phyloP scores from a whole-genome alignment of 371 early-diverging fungal species.

The Mortierella sp. region DNA sequence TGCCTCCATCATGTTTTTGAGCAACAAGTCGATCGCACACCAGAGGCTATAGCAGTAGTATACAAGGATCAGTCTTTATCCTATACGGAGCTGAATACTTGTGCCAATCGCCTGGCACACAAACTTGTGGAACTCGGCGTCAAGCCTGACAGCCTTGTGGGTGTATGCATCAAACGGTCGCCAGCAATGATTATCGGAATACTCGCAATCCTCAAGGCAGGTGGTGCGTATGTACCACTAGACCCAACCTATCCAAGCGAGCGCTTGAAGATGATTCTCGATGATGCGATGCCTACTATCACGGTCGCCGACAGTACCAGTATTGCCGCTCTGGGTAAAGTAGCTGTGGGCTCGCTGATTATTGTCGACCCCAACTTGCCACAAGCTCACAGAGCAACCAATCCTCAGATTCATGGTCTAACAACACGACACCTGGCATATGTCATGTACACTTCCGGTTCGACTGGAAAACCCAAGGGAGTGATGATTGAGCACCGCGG shows the following conservation, averaged over 20 bases:
- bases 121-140: background rate
- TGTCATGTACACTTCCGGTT: too few species aligned
- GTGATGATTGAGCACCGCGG: too few species aligned
- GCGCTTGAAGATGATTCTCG: too few species aligned
- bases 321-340: too few species aligned
- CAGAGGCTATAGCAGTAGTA: conserved; percentile 5
- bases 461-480: too few species aligned
- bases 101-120: background rate
- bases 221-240: conserved; percentile 5
- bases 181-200: background rate
- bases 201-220: conserved; percentile 6
- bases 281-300: too few species aligned
- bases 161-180: conserved; percentile 1
- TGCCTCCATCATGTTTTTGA: conserved; percentile 10
- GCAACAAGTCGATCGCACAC: background rate
- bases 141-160: conserved; percentile 3
- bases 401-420: too few species aligned
- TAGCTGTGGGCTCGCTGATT: too few species aligned
- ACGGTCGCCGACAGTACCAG: too few species aligned
- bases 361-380: too few species aligned
- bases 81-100: background rate
- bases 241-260: background rate
- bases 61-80: conserved; percentile 1
- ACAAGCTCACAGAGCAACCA: too few species aligned
- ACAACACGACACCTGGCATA: too few species aligned